Evolutionary conservation across 805 yeast species (phyloP).

Genomic region (Henningerozyma blattae): DNA sequence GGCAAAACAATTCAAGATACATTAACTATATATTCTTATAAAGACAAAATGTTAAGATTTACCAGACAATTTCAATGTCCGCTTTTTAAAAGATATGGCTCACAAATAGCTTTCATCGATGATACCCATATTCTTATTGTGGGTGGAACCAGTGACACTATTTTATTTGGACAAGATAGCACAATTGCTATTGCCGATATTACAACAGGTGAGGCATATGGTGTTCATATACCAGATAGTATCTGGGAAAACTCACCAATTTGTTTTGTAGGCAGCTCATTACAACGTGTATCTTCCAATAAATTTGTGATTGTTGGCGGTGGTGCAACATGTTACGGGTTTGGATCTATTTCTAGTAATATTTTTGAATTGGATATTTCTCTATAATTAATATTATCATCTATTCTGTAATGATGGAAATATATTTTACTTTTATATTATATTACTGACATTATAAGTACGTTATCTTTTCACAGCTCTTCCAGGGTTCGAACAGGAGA

Average conservation of each 20-base stretch:
- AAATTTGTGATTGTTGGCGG: constrained; percentile 37
- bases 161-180: constrained; percentile 24
- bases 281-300: constrained; percentile 19
- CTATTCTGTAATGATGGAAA: too few relatives aligned
- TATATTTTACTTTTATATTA: too few relatives aligned
- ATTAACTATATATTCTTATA: constrained; percentile 10
- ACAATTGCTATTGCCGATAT: constrained; percentile 29
- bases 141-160: constrained; percentile 44
- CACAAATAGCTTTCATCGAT: constrained; percentile 25
- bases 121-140: constrained; percentile 30
- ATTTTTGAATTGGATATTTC: constrained; percentile 3
- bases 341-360: constrained; percentile 47
- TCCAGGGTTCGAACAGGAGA: too few relatives aligned
- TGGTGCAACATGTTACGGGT: constrained; percentile 75
- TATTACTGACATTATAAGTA: too few relatives aligned
- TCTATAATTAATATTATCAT: background rate
- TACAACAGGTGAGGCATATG: constrained; percentile 5
- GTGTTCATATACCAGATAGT: constrained; percentile 21
- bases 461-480: too few relatives aligned
- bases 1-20: constrained; percentile 5
- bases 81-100: constrained; percentile 38
- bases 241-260: constrained; percentile 27
- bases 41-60: background rate
- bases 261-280: constrained; percentile 43
- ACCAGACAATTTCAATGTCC: constrained; percentile 15